Conservation (phyloP, 768 basidiomycete species). For the Lentinula lateritia region DNA sequence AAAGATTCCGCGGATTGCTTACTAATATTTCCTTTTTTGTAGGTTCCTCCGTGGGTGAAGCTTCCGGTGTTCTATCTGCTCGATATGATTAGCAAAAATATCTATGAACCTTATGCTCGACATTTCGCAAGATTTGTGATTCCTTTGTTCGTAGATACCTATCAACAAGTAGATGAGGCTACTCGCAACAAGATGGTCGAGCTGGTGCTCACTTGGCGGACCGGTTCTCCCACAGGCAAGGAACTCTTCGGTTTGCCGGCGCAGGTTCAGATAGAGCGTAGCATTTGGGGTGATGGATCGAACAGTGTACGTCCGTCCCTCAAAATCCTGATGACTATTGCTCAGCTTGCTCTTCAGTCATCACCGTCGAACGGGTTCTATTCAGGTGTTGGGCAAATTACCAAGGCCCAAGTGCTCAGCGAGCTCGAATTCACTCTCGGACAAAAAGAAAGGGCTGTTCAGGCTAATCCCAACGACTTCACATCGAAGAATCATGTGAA, state of each 20-base stretch:
- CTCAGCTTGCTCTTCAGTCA: conserved; percentile 8
- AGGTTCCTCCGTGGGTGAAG: conserved; percentile 90
- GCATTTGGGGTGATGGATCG: conserved; percentile 66
- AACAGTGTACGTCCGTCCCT: conserved; percentile 31
- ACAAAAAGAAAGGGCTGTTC: conserved; percentile 72
- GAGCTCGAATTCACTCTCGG: conserved; percentile 80
- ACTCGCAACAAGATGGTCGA: conserved; percentile 97
- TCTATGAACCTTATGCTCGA: conserved; percentile 87
- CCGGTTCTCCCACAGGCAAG: conserved; percentile 70
- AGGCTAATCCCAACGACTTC: conserved; percentile 69
- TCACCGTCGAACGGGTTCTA: conserved; percentile 21
- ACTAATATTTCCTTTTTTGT: conserved; percentile 53
- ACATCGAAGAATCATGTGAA: conserved; percentile 65
- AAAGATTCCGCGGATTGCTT: conserved; percentile 53
- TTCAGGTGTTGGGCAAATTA: conserved; percentile 43
- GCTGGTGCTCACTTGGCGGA: conserved; percentile 93
- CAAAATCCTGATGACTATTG: neutral
- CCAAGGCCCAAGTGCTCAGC: conserved; percentile 74
- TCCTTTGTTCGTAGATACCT: conserved; percentile 81
- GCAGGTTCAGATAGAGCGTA: conserved; percentile 80
- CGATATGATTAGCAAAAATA: conserved; percentile 96
- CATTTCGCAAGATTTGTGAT: conserved; percentile 80
- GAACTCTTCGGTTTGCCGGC: conserved; percentile 82
- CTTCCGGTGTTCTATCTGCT: conserved; percentile 92
- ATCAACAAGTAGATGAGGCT: conserved; percentile 75